A percentile compares a stretch with the other conserved stretches of the same genome.
phyloP scores from a whole-genome alignment of 371 early-diverging fungal genomes.

The Chytridium lagenaria region DNA sequence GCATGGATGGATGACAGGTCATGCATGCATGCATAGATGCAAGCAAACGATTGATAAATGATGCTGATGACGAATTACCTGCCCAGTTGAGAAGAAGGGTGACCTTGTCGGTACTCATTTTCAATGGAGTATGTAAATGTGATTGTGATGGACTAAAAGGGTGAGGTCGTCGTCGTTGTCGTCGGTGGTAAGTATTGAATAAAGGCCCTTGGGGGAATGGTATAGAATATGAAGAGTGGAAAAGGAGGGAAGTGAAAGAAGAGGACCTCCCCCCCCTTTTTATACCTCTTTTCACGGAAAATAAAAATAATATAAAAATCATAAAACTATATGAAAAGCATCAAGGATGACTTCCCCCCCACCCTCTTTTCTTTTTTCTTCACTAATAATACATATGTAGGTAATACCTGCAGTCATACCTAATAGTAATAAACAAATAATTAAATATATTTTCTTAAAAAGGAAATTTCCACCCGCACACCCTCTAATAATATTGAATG shows the following conservation, averaged over 20 bases:
- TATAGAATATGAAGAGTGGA: background rate
- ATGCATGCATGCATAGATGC: background rate
- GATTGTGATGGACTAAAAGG: background rate
- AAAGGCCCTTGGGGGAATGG: background rate
- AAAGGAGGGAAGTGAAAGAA: background rate
- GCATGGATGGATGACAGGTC: background rate
- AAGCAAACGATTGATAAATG: conserved; percentile 3
- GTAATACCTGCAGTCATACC: too few relatives aligned
- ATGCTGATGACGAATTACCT: background rate
- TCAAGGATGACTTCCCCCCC: too few relatives aligned
- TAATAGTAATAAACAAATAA: too few relatives aligned
- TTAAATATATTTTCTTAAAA: too few relatives aligned
- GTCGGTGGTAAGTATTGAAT: background rate
- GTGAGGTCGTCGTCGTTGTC: background rate
- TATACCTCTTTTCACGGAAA: too few relatives aligned
- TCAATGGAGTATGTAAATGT: background rate
- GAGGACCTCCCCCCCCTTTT: too few relatives aligned
- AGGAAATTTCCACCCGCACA: too few relatives aligned
- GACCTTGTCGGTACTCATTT: conserved; percentile 30
- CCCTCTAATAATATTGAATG: too few relatives aligned
- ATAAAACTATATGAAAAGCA: too few relatives aligned
- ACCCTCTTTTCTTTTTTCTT: too few relatives aligned
- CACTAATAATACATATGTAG: too few relatives aligned
- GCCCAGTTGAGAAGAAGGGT: conserved; percentile 46
- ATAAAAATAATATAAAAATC: too few relatives aligned